Evolutionary conservation across 2,329 filamentous ascomycete species (phyloP).

Genomic region (Sporothrix phasma): DNA sequence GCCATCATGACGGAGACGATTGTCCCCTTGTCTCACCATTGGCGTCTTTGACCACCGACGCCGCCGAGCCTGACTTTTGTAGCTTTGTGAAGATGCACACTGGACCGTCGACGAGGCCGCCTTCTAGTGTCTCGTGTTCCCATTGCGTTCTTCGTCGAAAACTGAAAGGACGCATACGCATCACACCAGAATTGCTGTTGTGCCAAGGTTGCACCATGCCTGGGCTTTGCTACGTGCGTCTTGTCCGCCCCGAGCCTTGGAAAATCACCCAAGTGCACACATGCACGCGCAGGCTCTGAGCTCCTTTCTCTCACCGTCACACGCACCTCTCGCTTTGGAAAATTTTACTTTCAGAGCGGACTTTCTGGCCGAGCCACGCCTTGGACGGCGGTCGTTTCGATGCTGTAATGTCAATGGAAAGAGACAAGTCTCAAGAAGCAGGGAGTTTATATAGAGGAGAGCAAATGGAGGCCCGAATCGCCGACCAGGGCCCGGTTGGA

Average conservation of each 20-base stretch:
- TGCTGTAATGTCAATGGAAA: not conserved
- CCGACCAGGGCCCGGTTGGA: not conserved
- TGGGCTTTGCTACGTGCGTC: not conserved
- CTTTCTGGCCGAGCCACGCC: slow-evolving; percentile 1
- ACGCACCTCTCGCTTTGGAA: not conserved
- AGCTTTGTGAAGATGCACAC: not conserved
- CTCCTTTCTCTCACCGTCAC: not conserved
- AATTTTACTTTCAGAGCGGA: not conserved
- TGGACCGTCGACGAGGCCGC: not conserved
- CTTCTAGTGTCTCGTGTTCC: no score
- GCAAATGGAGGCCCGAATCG: not conserved
- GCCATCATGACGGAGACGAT: no score
- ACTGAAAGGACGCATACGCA: no score
- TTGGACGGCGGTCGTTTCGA: not conserved
- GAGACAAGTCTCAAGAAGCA: not conserved
- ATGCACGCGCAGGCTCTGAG: not conserved
- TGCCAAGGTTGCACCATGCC: not conserved
- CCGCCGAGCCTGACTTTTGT: no score
- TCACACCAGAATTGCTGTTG: no score
- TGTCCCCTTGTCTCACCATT: not conserved
- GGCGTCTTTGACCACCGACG: not conserved
- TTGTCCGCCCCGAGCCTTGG: slow-evolving; percentile 8
- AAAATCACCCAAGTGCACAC: not conserved
- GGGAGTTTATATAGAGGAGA: not conserved
- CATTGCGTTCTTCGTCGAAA: no score